Base-by-base conservation (phyloP, 345 rosid species). In the Syzygium aqueum region DNA sequence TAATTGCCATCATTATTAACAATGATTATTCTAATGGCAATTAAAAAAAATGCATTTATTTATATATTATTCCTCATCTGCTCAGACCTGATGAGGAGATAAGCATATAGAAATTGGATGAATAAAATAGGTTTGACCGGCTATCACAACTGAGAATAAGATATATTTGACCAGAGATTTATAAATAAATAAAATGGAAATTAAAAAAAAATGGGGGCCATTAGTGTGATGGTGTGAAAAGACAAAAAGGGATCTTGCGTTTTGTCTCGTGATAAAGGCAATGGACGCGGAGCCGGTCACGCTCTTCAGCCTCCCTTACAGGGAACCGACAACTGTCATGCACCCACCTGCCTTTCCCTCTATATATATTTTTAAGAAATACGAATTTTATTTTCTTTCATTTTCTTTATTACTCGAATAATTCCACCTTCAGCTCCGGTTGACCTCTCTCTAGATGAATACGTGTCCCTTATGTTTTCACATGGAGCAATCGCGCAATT, bases 111-210 rank as follows among this genome's bases (percentile, higher is more conserved):
- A 19, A 11, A 52, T 54, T 11, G 59, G 49, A 49, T 12, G 54
- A 57, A 85, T 87, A 90, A 91, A 85, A 85, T 85, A 86, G 67
- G 67, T 85, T 93, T 91, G 93, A 93, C 93, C 88, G 17, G 84
- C 30, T 87, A 88, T 53, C 16, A 19, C 17, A 16, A 77, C 33
- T 5, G 50, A 19, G 61, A 40, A 82, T 86, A 61, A 87, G 77
- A 87, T 85, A 80, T 52, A 83, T 57, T 92, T 89, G 91, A 89
- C 91, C 87, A 0, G 88, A 50, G 78, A 78, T 43, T 43, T 43
- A 43, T 5, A 43, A 43, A 43, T 57, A 84, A 51, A 59, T 52
- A 17, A 27, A 43, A 43, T 33, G 46, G 46, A 17, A 84, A 49
- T 27, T 10, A 51, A 49, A 65, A 21, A 51, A 25, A 61, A 65